Evolutionary conservation across 108 stramenopile species (phyloP).

Genomic region (Cyclotella choctawhatcheeana): DNA sequence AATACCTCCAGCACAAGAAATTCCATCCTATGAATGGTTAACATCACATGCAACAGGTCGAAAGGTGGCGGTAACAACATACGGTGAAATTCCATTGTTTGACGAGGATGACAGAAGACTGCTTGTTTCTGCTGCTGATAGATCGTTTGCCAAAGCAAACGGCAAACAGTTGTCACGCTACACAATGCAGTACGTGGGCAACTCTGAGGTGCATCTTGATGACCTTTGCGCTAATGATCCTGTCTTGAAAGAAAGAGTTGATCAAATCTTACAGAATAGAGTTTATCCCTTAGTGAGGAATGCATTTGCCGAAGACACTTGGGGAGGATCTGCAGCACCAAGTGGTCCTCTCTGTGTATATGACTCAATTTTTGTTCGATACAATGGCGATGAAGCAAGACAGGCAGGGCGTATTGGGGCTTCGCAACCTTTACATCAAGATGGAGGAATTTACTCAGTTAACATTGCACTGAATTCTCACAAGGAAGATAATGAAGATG

Average conservation of each 20-base stretch:
- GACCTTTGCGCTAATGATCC: conserved; percentile 41
- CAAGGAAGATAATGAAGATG: conserved; percentile 25
- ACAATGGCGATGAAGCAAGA: conserved; percentile 67
- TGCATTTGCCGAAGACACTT: conserved; percentile 47
- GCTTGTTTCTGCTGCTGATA: conserved; percentile 41
- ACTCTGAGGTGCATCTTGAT: conserved; percentile 46
- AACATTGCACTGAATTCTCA: conserved; percentile 68
- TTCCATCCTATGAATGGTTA: conserved; percentile 42
- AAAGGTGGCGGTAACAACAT: conserved; percentile 34
- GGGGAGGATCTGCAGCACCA: conserved; percentile 12
- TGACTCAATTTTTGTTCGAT: conserved; percentile 75
- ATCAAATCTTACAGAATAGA: conserved; percentile 41
- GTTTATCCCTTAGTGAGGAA: conserved; percentile 65
- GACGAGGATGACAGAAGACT: conserved; percentile 34
- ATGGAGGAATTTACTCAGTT: conserved; percentile 70
- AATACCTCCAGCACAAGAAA: conserved; percentile 5
- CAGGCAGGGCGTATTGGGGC: conserved; percentile 45
- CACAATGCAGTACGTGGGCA: conserved; percentile 52
- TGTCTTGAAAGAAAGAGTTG: conserved; percentile 31
- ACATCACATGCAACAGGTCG: conserved; percentile 2
- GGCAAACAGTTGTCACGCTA: conserved; percentile 42
- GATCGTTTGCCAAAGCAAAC: conserved; percentile 39
- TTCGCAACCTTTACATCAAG: conserved; percentile 75
- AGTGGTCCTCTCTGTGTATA: conserved; percentile 61
- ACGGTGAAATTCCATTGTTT: conserved; percentile 30